Conservation (phyloP, 1,284 basidiomycete species). For the Ganoderma lingzhi region DNA sequence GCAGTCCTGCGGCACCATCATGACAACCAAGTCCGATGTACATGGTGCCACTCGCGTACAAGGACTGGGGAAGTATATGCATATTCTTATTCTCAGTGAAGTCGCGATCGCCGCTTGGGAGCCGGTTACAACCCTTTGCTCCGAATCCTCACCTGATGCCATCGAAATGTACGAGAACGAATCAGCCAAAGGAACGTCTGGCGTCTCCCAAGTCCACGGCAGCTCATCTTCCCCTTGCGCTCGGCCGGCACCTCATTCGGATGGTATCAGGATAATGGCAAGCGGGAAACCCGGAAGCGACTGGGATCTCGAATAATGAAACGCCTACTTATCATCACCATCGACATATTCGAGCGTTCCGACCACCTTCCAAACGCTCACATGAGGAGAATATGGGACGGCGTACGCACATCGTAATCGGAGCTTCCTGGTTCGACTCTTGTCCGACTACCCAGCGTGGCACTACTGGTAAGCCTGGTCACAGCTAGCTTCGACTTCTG, state of each 20-base stretch:
- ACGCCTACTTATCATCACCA: neutral
- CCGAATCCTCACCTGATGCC: neutral
- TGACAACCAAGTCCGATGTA: neutral
- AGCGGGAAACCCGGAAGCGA: neutral
- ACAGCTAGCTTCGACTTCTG: neutral
- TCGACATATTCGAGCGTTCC: neutral
- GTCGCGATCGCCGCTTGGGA: neutral
- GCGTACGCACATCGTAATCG: neutral
- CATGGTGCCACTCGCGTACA: neutral
- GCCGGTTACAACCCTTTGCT: neutral
- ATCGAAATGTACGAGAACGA: neutral
- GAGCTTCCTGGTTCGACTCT: neutral
- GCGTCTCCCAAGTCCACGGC: neutral
- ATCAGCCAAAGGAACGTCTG: neutral
- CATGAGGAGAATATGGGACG: neutral
- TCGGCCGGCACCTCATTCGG: neutral
- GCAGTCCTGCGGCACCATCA: conserved; percentile 2
- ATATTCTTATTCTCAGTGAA: neutral
- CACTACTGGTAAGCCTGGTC: neutral
- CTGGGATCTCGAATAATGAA: neutral
- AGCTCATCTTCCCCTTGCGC: neutral
- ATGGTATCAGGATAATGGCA: neutral
- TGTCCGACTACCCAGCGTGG: neutral
- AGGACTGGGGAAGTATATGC: neutral
- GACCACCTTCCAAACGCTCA: neutral